Evolutionary conservation across 768 basidiomycete genomes (phyloP), one percentile per base, ranked within the genome.

Genomic region (Paxillus involutus): DNA sequence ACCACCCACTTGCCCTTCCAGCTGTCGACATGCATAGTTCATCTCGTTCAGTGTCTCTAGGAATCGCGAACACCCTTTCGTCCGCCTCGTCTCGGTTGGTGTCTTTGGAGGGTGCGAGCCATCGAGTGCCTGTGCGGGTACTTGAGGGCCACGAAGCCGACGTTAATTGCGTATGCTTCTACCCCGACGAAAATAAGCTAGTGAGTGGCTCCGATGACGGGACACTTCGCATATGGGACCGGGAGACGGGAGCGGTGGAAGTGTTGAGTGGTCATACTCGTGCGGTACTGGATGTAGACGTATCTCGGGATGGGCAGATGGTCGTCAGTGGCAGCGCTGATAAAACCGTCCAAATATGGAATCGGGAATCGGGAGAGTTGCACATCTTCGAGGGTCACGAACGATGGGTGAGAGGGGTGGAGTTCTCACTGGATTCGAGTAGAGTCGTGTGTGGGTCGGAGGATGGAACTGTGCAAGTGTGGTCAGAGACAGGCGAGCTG

Each of bases 401-500:
- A 17, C 47, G 40, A 36, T 73, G 72, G 3, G 49, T 60, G 32
- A 21, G 21, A 3, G 1, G 2, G 21, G 21, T 21, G 21, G 21
- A 3, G 4, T 26, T 26, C 26, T 26, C 26, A 26, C 26, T 1
- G 1, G 26, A 26, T 26, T 26, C 26, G 5, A 26, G 3, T 3
- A 4, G 26, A 26, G 6, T 5, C 26, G 26, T 26, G 26, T 26
- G 2, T 26, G 26, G 26, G 26, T 26, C 26, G 2, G 1, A 4
- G 3, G 26, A 26, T 6, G 6, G 6, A 1, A 26, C 26, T 5
- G 26, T 26, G 4, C 26, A 3, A 6, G 26, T 26, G 4, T 26
- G 4, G 26, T 26, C 26, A 26, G 26, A 26, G 26, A 26, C 26
- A 5, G 26, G 26, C 26, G 26, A 26, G 26, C 26, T 26, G 4